Percentiles rank a stretch among this genome's conserved stretches.
Evolutionary conservation across 2,329 filamentous ascomycete species (phyloP).

Genomic region (Colletotrichum shisoi): DNA sequence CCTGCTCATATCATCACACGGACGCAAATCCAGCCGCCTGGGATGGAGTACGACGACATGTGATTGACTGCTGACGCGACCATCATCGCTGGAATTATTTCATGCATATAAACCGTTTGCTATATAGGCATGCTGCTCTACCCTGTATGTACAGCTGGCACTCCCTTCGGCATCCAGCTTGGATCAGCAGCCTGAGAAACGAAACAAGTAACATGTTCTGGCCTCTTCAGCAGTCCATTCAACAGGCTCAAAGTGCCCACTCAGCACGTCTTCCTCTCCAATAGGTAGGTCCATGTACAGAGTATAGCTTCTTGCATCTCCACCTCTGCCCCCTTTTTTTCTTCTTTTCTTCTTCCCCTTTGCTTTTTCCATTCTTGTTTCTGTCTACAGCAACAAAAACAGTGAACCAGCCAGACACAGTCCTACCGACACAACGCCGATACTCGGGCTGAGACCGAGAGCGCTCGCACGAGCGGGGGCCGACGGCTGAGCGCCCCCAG

Average conservation of each 20-base stretch:
- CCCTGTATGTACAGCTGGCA: constrained; percentile 32
- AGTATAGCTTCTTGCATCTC: too few species aligned
- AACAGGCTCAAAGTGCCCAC: not conserved
- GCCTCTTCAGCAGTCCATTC: constrained; percentile 1
- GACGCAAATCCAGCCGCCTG: not conserved
- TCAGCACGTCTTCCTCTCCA: constrained; percentile 1
- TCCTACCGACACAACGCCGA: constrained; percentile 17
- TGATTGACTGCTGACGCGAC: not conserved
- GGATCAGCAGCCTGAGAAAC: constrained; percentile 7
- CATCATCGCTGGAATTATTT: not conserved
- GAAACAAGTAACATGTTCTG: constrained; percentile 6
- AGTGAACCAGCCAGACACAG: constrained; percentile 22
- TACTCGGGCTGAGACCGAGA: not conserved
- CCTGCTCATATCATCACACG: not conserved
- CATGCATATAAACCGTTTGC: constrained; percentile 16
- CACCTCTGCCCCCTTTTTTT: too few species aligned
- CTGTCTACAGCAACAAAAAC: constrained; percentile 22
- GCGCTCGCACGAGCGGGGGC: constrained; percentile 19
- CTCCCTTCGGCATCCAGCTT: constrained; percentile 12
- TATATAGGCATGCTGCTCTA: constrained; percentile 33
- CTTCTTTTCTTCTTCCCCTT: too few species aligned
- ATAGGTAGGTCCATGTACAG: not conserved
- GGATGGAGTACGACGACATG: not conserved
- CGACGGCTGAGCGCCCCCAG: constrained; percentile 28
- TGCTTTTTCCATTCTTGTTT: too few species aligned